These are phyloP conservation scores for Achaetomiella virescens DNA, from an alignment of 495 filamentous ascomycete species.

Conservation along the genomic window DNA sequence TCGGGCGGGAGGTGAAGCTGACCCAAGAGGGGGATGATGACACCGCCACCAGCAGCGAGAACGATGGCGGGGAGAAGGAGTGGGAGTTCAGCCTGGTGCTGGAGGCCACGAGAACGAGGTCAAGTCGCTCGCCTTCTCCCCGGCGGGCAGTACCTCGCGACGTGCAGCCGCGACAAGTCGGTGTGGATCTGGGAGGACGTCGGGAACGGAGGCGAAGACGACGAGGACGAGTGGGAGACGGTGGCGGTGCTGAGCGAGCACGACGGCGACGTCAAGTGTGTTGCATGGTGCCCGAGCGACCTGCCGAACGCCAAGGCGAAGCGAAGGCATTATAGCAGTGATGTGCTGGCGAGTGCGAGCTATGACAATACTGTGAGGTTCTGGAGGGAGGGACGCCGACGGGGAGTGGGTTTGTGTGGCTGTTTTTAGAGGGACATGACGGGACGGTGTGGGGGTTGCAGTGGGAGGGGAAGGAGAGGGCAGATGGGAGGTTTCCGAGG, in stretches of 20 bases:
- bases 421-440: constrained; percentile 66
- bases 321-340: constrained; percentile 33
- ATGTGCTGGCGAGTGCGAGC: constrained; percentile 74
- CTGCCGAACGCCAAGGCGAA: constrained; percentile 24
- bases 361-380: constrained; percentile 90
- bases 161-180: constrained; percentile 83
- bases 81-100: constrained; percentile 85
- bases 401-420: constrained; percentile 86
- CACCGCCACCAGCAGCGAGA: too few relatives aligned
- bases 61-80: constrained; percentile 51
- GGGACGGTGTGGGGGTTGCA: constrained; percentile 84
- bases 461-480: constrained; percentile 57
- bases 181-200: constrained; percentile 99
- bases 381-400: constrained; percentile 82
- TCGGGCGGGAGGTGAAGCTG: constrained; percentile 6
- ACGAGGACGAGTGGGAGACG: constrained; percentile 92
- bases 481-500: constrained; percentile 46
- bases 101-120: constrained; percentile 94
- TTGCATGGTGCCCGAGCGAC: constrained; percentile 73
- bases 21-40: constrained; percentile 22
- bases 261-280: constrained; percentile 87
- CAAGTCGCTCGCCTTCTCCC: constrained; percentile 76
- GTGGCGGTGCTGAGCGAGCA: constrained; percentile 92
- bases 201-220: constrained; percentile 39
- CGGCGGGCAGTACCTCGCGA: constrained; percentile 75